Evolutionary conservation across 2,329 filamentous ascomycete species (phyloP), one percentile per base, ranked within the genome.

Genomic region (Hymenoscyphus albidus): DNA sequence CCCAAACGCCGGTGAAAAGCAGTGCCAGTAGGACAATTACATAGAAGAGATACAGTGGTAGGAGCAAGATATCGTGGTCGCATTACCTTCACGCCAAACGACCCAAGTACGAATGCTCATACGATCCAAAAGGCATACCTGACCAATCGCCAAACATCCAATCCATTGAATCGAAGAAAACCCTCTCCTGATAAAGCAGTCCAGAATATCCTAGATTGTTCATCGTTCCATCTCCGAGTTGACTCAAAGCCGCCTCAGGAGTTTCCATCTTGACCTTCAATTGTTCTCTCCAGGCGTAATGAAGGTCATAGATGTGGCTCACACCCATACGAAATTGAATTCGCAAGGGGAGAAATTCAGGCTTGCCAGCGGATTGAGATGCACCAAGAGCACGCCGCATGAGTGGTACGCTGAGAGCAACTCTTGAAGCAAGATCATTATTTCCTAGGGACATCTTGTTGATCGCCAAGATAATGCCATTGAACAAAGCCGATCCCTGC

Each of bases 321-420:
- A 89, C 86, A 70, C 85, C 88, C 81, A 88, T 88, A 14, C 87
- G 81, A 65, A 85, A 88, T 38, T 85, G 82, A 38, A 89, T 85
- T 68, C 85, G 87, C n/a, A 90, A 78, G 66, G 86, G 82, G 39
- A 89, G 76, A 18, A 76, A 78, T 55, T 80, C 77, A 62, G 81
- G 78, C 14, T 75, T 70, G 58, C 75, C 58, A 42, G 70, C 63
- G 57, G 51, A 61, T 51, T 39, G 54, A n/a, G 42, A 40, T 2
- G 64, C 59, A 13, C 64, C 64, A 3, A 65, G 61, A n/a, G 72
- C 65, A 9, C 64, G 66, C 87, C 86, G 89, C 59, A 89, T 81
- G 70, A 88, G 86, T 1, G 86, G 85, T 42, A 89, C 77, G 1
- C 89, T 86, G 74, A 89, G 86, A 0, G 86, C 85, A 31, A 89